Base-by-base conservation (phyloP, 2,329 filamentous ascomycete species). In the Phaeosphaeriaceae sp. region DNA sequence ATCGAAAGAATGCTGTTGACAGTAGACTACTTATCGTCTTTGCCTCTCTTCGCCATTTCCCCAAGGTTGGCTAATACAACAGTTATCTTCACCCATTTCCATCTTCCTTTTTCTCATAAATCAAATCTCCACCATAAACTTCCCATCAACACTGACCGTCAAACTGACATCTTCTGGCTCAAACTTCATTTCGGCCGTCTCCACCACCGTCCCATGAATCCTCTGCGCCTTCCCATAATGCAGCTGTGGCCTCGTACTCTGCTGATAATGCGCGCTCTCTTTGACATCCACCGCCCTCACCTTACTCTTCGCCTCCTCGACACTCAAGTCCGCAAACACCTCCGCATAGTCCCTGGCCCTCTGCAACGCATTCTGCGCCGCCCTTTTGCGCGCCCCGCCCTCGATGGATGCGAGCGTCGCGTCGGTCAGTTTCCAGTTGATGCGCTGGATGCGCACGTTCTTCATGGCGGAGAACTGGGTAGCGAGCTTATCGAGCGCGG, bases 121-220 rank as follows among this genome's bases (percentile, higher is more conserved):
- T 52, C 49, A 58, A 30, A 28, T 15, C 30, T 54, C 56, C 10
- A 63, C 58, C 11, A 56, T 32, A 52, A 63, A 63, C 44, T 54
- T 58, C 22, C 53, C 58, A 24, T 52, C 30, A 30, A 63, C 58
- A 17, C 40, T 51, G 11, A 60, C 58, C 44, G 54, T 42, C 43
- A 63, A 22, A 21, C 55, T 48, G 8, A 63, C 55, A 56, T 63
- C 61, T 47, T 58, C 58, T 9, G 61, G 58, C 58, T 60, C 51
- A 47, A 60, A 63, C 23, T 48, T 23, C 48, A 60, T 46, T 30
- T 60, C 61, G 22, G 32, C 40, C 15, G 21, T 54, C 3, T 54
- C 43, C 19, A 15, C 22, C 32, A 43, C 17, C 11, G 7, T 22
- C 1, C 24, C 43, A 7, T 40, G 7, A 7, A 17, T 19, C 47